Percentiles rank a stretch among this genome's conserved stretches.
Evolutionary conservation across 1,284 basidiomycete genomes (phyloP).

Genomic region (Fomitopsis schrenkii): DNA sequence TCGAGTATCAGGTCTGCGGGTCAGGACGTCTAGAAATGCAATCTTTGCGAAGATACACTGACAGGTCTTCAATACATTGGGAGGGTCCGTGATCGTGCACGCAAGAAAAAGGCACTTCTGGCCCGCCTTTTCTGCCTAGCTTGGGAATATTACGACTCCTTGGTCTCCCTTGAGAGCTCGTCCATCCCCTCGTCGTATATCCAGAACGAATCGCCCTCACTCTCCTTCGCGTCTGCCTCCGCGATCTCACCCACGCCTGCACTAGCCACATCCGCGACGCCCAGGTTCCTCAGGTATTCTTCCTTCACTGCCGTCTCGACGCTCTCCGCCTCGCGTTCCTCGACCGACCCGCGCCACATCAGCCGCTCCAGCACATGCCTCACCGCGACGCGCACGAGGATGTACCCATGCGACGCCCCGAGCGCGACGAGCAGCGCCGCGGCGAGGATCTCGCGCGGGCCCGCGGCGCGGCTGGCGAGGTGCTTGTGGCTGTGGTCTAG

Average conservation of each 20-base stretch:
- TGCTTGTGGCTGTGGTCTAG: conserved; percentile 22
- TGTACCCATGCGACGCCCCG: conserved; percentile 76
- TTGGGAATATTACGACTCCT: conserved; percentile 39
- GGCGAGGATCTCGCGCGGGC: conserved; percentile 52
- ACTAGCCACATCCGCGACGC: conserved; percentile 23
- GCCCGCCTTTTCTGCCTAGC: background rate
- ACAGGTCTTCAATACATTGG: background rate
- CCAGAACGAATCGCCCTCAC: conserved; percentile 47
- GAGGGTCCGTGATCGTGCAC: no score
- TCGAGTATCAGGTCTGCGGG: no score
- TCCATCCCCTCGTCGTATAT: conserved; percentile 61
- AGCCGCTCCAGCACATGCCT: conserved; percentile 69
- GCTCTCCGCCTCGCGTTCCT: conserved; percentile 52
- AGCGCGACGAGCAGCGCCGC: conserved; percentile 75
- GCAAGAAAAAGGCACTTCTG: no score
- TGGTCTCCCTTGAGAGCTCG: conserved; percentile 58
- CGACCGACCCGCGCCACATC: conserved; percentile 70
- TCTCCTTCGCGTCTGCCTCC: conserved; percentile 10
- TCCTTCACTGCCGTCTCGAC: conserved; percentile 63
- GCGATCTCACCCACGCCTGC: conserved; percentile 17
- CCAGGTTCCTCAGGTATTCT: conserved; percentile 49
- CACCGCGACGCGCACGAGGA: conserved; percentile 61
- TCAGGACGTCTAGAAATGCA: no score
- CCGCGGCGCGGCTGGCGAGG: conserved; percentile 21
- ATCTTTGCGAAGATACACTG: no score